Percentiles rank a stretch among this genome's conserved stretches.
Evolutionary conservation across 768 basidiomycete species (phyloP).

Genomic region (Hydnum rufescens): DNA sequence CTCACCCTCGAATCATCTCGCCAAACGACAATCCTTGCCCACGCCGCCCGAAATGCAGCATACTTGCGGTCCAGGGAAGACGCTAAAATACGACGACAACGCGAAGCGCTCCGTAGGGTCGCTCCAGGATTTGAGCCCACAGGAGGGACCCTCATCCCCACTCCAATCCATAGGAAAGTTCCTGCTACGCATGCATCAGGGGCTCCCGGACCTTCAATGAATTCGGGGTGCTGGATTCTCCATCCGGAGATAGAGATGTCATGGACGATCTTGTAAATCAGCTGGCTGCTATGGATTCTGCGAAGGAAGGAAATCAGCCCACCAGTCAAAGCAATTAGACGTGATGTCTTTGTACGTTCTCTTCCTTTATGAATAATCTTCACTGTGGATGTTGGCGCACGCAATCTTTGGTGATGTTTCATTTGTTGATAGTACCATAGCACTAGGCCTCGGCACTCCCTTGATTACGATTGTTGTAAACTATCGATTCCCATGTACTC

Average conservation of each 20-base stretch:
- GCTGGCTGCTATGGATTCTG: constrained; percentile 44
- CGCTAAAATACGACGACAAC: constrained; percentile 47
- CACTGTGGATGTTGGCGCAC: no score
- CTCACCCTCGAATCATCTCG: constrained; percentile 57
- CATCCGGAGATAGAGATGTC: constrained; percentile 27
- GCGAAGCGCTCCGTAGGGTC: constrained; percentile 51
- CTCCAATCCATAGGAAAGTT: constrained; percentile 11
- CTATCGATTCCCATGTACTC: no score
- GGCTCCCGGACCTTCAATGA: background rate
- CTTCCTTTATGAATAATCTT: no score
- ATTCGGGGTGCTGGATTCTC: constrained; percentile 6
- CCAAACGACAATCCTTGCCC: constrained; percentile 40
- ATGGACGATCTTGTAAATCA: constrained; percentile 76
- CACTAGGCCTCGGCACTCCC: no score
- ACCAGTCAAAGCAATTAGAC: no score
- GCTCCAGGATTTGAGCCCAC: constrained; percentile 72
- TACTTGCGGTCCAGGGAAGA: constrained; percentile 52
- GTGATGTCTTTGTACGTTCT: no score
- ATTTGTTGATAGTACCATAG: no score
- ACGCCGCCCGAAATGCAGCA: constrained; percentile 46
- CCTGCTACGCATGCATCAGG: background rate
- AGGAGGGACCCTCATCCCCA: constrained; percentile 38
- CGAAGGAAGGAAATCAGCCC: no score
- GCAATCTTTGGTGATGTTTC: no score
- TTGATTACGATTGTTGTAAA: no score